These are phyloP conservation scores for Gyromitra esculenta DNA, from an alignment of 2,329 filamentous ascomycete genomes.

Conservation along the genomic window DNA sequence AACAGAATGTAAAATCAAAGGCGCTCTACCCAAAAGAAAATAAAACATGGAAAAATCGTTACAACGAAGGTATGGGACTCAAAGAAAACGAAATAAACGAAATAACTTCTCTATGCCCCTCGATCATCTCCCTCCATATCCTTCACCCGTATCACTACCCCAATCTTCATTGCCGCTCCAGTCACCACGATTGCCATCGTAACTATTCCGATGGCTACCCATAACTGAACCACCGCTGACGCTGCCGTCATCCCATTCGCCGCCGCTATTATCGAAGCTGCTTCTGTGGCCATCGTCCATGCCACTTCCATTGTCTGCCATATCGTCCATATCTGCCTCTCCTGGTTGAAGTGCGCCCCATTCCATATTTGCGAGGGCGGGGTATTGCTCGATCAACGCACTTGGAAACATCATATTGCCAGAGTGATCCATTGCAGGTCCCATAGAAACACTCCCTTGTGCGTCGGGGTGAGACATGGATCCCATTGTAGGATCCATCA, in stretches of 20 bases:
- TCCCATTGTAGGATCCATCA: constrained; percentile 64
- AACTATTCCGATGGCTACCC: constrained; percentile 56
- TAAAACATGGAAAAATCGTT: constrained; percentile 32
- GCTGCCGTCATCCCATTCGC: constrained; percentile 57
- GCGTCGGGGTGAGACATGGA: constrained; percentile 74
- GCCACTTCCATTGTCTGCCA: constrained; percentile 63
- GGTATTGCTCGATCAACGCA: constrained; percentile 89
- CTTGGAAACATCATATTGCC: constrained; percentile 72
- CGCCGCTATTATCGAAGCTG: constrained; percentile 79
- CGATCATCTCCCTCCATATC: constrained; percentile 52
- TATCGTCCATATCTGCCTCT: constrained; percentile 62
- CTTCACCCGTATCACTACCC: constrained; percentile 55
- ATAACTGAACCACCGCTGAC: constrained; percentile 52
- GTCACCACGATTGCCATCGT: constrained; percentile 53
- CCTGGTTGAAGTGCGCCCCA: constrained; percentile 80
- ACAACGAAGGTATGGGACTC: constrained; percentile 40
- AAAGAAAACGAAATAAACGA: constrained; percentile 12
- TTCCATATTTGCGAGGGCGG: constrained; percentile 87
- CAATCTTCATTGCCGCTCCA: constrained; percentile 46
- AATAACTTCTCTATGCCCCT: constrained; percentile 5
- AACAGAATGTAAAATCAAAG: constrained; percentile 40
- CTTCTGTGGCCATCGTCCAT: constrained; percentile 77
- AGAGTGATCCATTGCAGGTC: constrained; percentile 17
- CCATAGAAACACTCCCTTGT: constrained; percentile 60
- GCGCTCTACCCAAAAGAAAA: constrained; percentile 26